A percentile compares a stretch with the other conserved stretches of the same genome.
phyloP scores from a whole-genome alignment of 345 rosid genomes.

The Conringia planisiliqua region DNA sequence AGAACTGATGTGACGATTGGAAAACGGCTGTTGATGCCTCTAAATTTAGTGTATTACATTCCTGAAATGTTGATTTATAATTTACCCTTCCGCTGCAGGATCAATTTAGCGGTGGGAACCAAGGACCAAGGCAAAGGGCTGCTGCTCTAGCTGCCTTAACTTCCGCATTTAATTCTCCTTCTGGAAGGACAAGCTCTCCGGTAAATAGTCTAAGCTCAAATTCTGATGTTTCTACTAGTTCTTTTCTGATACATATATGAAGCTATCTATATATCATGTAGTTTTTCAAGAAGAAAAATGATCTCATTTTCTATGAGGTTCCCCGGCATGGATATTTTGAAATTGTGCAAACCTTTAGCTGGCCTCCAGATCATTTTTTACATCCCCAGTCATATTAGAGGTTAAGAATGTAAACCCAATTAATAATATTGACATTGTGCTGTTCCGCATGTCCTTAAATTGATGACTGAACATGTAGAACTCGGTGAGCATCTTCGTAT shows the following conservation, averaged over 20 bases:
- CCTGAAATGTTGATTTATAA: neutral
- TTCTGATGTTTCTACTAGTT: neutral
- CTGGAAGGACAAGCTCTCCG: slow-evolving; percentile 44
- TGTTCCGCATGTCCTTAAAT: neutral
- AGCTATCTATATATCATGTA: neutral
- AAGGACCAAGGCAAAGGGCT: slow-evolving; percentile 95
- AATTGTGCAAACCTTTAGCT: neutral
- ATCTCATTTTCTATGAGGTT: neutral
- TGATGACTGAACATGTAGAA: neutral
- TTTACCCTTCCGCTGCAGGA: slow-evolving; percentile 18
- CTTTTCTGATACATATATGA: neutral
- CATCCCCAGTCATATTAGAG: neutral
- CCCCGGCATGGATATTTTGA: neutral
- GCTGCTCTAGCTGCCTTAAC: slow-evolving; percentile 93
- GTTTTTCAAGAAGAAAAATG: neutral
- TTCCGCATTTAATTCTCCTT: slow-evolving; percentile 75
- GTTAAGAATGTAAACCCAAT: neutral
- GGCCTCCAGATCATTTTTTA: neutral
- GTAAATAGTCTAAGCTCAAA: slow-evolving; percentile 41
- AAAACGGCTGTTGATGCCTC: neutral
- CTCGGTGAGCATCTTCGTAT: neutral
- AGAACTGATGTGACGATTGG: neutral
- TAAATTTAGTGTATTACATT: neutral
- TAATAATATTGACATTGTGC: neutral
- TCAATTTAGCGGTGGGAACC: slow-evolving; percentile 53